These are phyloP conservation scores for Colletotrichum gigasporum DNA, from an alignment of 2,329 filamentous ascomycete species.

Conservation along the genomic window DNA sequence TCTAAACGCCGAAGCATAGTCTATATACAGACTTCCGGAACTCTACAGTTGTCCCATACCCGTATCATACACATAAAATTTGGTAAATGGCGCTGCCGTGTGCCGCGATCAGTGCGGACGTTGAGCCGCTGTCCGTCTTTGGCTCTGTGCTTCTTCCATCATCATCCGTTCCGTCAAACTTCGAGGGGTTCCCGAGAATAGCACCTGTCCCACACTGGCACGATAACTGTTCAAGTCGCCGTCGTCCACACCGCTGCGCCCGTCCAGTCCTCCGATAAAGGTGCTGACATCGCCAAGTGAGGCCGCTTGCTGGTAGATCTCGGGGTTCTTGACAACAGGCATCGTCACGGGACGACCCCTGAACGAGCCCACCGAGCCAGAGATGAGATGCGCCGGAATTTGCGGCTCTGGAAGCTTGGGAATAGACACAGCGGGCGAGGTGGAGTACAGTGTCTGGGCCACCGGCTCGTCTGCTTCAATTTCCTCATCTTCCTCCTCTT, in stretches of 20 bases:
- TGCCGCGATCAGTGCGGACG: slow-evolving; percentile 20
- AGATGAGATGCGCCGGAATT: slow-evolving; percentile 35
- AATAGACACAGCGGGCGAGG: slow-evolving; percentile 55
- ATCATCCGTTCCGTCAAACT: slow-evolving; percentile 60
- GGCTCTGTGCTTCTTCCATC: slow-evolving; percentile 55
- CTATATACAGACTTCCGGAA: slow-evolving; percentile 28
- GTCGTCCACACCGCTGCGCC: slow-evolving; percentile 59
- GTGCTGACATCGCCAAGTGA: slow-evolving; percentile 58
- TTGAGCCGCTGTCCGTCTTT: slow-evolving; percentile 32
- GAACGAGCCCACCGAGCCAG: slow-evolving; percentile 61
- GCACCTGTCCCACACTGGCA: slow-evolving; percentile 48
- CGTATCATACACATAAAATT: slow-evolving; percentile 20
- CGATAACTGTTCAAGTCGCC: slow-evolving; percentile 54
- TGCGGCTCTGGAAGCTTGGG: slow-evolving; percentile 39
- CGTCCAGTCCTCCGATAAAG: slow-evolving; percentile 64
- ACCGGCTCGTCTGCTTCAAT: slow-evolving; percentile 21
- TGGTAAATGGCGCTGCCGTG: background rate
- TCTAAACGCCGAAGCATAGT: slow-evolving; percentile 26
- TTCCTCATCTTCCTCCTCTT: slow-evolving; percentile 46
- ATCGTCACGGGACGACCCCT: slow-evolving; percentile 63
- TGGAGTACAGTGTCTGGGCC: slow-evolving; percentile 47
- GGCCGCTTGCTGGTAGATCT: slow-evolving; percentile 58
- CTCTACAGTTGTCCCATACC: slow-evolving; percentile 25
- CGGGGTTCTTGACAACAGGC: slow-evolving; percentile 59
- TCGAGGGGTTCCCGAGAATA: slow-evolving; percentile 53